These are phyloP conservation scores for Athelia psychrophila DNA, from an alignment of 1,284 basidiomycete genomes.

Conservation along the genomic window DNA sequence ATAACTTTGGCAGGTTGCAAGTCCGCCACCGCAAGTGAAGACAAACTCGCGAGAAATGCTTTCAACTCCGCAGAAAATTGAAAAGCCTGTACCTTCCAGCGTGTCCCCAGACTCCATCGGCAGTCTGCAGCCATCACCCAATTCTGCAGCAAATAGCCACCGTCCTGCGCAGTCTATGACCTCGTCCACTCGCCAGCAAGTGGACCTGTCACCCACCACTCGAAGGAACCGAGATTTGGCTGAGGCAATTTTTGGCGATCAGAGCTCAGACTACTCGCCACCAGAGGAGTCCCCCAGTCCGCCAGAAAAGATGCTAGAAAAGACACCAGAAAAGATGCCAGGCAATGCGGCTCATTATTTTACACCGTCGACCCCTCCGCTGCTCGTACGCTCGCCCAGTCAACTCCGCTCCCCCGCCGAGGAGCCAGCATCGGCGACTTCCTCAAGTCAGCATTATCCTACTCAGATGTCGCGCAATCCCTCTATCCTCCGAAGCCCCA, in stretches of 20 bases:
- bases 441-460: background rate
- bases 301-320: too few relatives aligned
- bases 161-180: background rate
- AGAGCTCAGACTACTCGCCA: constrained; percentile 34
- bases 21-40: constrained; percentile 48
- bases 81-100: background rate
- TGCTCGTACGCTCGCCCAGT: background rate
- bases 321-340: background rate
- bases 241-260: constrained; percentile 64
- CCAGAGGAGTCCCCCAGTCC: constrained; percentile 5
- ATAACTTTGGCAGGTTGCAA: constrained; percentile 42
- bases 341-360: constrained; percentile 29
- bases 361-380: background rate
- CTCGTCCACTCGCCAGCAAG: background rate
- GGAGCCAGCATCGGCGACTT: background rate
- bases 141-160: background rate
- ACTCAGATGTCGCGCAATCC: constrained; percentile 34
- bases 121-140: background rate
- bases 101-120: background rate
- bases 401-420: background rate
- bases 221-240: constrained; percentile 70
- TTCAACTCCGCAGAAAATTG: constrained; percentile 20
- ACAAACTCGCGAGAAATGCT: background rate
- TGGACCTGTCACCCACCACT: constrained; percentile 22
- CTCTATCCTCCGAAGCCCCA: constrained; percentile 37